These are phyloP conservation scores for Oryza officinalis DNA, from an alignment of 176 grass and related monocot genomes.

Conservation along the genomic window DNA sequence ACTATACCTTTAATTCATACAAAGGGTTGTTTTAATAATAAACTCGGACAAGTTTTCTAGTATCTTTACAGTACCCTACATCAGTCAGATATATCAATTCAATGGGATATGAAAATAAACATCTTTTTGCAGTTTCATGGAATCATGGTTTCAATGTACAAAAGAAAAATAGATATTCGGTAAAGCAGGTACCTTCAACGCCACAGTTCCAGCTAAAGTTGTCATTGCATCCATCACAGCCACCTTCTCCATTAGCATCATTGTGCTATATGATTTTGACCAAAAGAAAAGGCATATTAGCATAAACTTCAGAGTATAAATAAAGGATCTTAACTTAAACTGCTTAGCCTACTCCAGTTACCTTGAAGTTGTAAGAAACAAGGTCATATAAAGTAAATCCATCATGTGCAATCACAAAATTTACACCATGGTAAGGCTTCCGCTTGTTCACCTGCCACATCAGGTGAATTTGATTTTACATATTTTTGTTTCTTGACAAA, in stretches of 20 bases:
- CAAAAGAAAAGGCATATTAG: slow-evolving; percentile 34
- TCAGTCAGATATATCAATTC: slow-evolving; percentile 9
- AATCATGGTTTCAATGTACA: slow-evolving; percentile 8
- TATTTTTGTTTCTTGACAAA: slow-evolving; percentile 11
- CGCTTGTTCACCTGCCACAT: slow-evolving; percentile 72
- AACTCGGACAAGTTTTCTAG: neutral
- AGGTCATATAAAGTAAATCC: slow-evolving; percentile 96
- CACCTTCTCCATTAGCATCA: slow-evolving; percentile 87
- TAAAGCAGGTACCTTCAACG: slow-evolving; percentile 77
- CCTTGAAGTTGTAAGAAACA: slow-evolving; percentile 95
- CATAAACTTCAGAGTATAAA: slow-evolving; percentile 1
- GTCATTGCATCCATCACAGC: slow-evolving; percentile 85
- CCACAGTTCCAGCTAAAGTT: slow-evolving; percentile 99
- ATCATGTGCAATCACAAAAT: slow-evolving; percentile 97
- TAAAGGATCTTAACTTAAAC: neutral
- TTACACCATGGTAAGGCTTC: slow-evolving; percentile 83
- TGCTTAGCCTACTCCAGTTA: slow-evolving; percentile 38
- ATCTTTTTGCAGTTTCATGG: neutral
- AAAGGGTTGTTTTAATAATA: neutral
- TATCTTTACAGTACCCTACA: neutral
- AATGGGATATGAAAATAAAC: slow-evolving; percentile 14
- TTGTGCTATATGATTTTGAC: slow-evolving; percentile 78
- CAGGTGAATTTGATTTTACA: slow-evolving; percentile 11
- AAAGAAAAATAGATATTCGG: slow-evolving; percentile 3
- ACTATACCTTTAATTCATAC: neutral